Conservation (phyloP, 495 filamentous ascomycete species). For the Halenospora varia region DNA sequence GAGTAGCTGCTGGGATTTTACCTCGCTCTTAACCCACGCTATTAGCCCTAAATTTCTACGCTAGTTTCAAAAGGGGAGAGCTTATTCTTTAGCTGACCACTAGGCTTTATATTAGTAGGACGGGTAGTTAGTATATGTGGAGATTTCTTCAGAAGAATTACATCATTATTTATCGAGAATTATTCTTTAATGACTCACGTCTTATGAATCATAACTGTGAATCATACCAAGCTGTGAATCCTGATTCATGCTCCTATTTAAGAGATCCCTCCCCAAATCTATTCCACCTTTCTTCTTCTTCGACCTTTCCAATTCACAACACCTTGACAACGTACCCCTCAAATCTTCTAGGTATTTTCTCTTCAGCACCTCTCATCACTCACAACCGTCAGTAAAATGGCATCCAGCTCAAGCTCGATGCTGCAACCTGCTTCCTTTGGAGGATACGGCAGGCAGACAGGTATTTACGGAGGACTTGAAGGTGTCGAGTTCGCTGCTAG, state of each 20-base stretch:
- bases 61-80: neutral
- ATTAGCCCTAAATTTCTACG: neutral
- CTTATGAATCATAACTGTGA: neutral
- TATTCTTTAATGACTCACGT: neutral
- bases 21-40: neutral
- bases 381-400: conserved; percentile 13
- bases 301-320: neutral
- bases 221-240: neutral
- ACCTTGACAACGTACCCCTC: conserved; percentile 2
- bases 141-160: neutral
- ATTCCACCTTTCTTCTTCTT: neutral
- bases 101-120: neutral
- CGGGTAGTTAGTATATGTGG: neutral
- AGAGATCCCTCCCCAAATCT: neutral
- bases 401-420: conserved; percentile 14
- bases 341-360: conserved; percentile 14
- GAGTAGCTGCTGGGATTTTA: neutral
- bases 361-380: conserved; percentile 15
- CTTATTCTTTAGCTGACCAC: neutral
- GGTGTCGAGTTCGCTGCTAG: conserved; percentile 10
- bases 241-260: conserved; percentile 2
- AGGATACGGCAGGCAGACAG: conserved; percentile 14
- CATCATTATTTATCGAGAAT: neutral
- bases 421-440: conserved; percentile 13
- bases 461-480: conserved; percentile 11